Base-by-base conservation (phyloP, 257 asterid genomes). In the Nicotiana knightiana region DNA sequence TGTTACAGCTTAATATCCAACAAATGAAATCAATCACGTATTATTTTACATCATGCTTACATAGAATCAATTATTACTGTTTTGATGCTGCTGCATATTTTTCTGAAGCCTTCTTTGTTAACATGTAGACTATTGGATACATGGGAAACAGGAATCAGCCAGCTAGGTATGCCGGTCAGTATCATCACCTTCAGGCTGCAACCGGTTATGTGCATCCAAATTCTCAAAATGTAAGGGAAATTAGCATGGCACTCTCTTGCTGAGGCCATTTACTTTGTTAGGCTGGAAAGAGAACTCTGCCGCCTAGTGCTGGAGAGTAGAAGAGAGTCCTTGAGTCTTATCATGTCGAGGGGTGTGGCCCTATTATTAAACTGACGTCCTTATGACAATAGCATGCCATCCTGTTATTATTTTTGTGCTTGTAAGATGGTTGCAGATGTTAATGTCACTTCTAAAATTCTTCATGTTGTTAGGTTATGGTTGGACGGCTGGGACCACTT, bases 401-500 rank as follows among this genome's bases (percentile, higher is more conserved):
- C 80, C 26, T 75, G n/a, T 67, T 43, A 18, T 18, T 76, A 51
- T 57, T 83, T 83, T 81, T 79, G 65, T 51, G n/a, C 67, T 43
- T 80, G 30, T 67, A 13, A 5, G 43, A 79, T 33, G 28, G 28
- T 9, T 28, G 61, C 37, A 35, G 75, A 82, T 65, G 63, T 30
- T 53, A 33, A 51, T 28, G 63, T 21, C 80, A 51, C 63, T 26
- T 15, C 17, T 73, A 46, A 71, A 71, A 51, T 51, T 51, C 63
- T 26, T 2, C 53, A 51, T 51, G 63, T 88, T 87, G 85, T 76
- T 91, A 94, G 98, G 91, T 89, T 81, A 88, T 88, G 93, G 83
- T 87, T 85, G 94, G 93, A 82, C 90, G 93, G 57, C 73, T 84
- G 77, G 93, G 92, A 68, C 91, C 94, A 64, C 89, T 90, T 83